phyloP scores from a whole-genome alignment of 768 basidiomycete genomes.

The Lentinula sp. region DNA sequence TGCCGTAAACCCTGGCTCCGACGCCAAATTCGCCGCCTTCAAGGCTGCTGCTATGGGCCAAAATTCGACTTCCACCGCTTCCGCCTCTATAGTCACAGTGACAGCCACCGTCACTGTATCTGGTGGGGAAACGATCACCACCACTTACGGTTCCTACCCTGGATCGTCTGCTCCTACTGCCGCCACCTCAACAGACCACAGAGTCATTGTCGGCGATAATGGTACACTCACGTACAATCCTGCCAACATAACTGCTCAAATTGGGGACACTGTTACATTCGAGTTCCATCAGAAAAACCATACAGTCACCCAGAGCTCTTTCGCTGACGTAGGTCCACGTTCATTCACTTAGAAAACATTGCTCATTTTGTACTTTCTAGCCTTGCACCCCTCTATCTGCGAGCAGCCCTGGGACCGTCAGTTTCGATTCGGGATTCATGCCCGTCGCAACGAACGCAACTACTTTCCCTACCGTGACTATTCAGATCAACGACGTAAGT shows the following conservation, averaged over 20 bases:
- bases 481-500: slow-evolving; percentile 49
- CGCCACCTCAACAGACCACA: slow-evolving; percentile 26
- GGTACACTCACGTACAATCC: slow-evolving; percentile 32
- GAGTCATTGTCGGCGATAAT: slow-evolving; percentile 32
- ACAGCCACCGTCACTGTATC: slow-evolving; percentile 29
- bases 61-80: slow-evolving; percentile 14
- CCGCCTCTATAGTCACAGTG: slow-evolving; percentile 23
- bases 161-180: slow-evolving; percentile 18
- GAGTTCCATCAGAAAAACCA: slow-evolving; percentile 45
- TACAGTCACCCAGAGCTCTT: slow-evolving; percentile 36
- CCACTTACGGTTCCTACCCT: slow-evolving; percentile 20
- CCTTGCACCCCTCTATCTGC: slow-evolving; percentile 39
- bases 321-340: slow-evolving; percentile 17
- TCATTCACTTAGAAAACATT: background rate
- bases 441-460: slow-evolving; percentile 37
- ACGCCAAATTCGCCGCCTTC: slow-evolving; percentile 45
- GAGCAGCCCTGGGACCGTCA: slow-evolving; percentile 34
- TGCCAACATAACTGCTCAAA: slow-evolving; percentile 37
- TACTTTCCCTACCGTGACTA: slow-evolving; percentile 44
- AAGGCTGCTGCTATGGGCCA: slow-evolving; percentile 43
- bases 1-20: slow-evolving; percentile 49
- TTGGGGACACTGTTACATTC: slow-evolving; percentile 45
- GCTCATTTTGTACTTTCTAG: background rate
- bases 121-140: slow-evolving; percentile 16
- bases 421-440: slow-evolving; percentile 47